Evolutionary conservation across 2,329 filamentous ascomycete genomes (phyloP).

Genomic region (Fusarium verrucosum): DNA sequence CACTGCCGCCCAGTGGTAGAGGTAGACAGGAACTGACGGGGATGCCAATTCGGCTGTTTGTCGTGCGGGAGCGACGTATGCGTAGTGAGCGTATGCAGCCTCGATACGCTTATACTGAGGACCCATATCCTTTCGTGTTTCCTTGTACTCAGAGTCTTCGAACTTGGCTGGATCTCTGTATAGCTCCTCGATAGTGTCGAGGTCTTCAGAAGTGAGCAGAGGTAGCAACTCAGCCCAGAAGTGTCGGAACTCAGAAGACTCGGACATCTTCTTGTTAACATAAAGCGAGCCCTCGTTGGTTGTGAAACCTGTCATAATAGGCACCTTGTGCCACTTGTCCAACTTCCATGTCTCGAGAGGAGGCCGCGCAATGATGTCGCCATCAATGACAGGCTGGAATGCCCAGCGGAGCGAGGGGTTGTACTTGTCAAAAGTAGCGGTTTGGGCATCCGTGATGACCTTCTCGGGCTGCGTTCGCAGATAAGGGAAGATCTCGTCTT

Average conservation of each 20-base stretch:
- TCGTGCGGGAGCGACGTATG: constrained; percentile 61
- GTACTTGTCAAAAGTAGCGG: constrained; percentile 56
- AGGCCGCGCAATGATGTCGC: constrained; percentile 63
- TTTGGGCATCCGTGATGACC: constrained; percentile 50
- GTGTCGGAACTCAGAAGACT: constrained; percentile 60
- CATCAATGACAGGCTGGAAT: constrained; percentile 74
- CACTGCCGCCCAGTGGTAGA: constrained; percentile 57
- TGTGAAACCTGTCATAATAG: constrained; percentile 74
- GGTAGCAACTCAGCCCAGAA: constrained; percentile 72
- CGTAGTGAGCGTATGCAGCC: constrained; percentile 64
- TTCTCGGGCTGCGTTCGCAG: constrained; percentile 55
- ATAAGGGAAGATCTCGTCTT: constrained; percentile 53
- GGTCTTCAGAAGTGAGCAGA: constrained; percentile 59
- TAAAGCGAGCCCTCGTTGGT: constrained; percentile 75
- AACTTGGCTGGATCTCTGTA: constrained; percentile 66
- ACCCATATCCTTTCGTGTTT: constrained; percentile 54
- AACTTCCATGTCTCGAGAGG: constrained; percentile 66
- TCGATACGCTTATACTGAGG: constrained; percentile 64
- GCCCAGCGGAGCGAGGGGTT: constrained; percentile 62
- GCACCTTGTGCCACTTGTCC: constrained; percentile 44
- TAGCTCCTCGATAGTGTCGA: constrained; percentile 62
- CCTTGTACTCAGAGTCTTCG: constrained; percentile 47
- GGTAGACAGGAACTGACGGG: constrained; percentile 28
- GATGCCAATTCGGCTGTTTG: constrained; percentile 54
- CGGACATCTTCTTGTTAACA: constrained; percentile 61